Percentiles rank a stretch among this genome's conserved stretches.
These are phyloP conservation scores for Naganishia sp. DNA, from an alignment of 1,284 basidiomycete species.

Conservation along the genomic window DNA sequence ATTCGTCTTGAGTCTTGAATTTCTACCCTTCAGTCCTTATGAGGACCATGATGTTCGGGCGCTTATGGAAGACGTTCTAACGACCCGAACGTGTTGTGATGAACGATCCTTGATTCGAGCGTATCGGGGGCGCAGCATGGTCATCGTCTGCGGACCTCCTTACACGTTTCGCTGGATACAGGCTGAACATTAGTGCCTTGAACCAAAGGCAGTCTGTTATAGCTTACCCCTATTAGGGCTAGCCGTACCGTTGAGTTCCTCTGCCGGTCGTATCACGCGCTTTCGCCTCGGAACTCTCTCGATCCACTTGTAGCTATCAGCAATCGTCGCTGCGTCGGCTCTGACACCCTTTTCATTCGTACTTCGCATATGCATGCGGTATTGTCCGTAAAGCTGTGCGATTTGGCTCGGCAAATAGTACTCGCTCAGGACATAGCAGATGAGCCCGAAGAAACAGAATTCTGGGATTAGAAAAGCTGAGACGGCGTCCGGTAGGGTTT, in stretches of 20 bases:
- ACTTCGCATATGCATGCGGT: constrained; percentile 9
- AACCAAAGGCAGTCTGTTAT: neutral
- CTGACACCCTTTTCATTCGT: constrained; percentile 1
- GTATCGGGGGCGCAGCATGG: constrained; percentile 4
- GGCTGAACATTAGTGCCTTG: neutral
- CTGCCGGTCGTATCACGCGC: neutral
- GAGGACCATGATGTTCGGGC: no score
- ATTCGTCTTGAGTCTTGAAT: neutral
- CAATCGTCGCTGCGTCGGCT: neutral
- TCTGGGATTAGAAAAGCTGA: constrained; percentile 36
- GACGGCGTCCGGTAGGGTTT: neutral
- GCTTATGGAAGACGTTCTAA: neutral
- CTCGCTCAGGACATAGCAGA: constrained; percentile 44
- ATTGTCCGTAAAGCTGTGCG: constrained; percentile 33
- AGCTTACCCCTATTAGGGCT: constrained; percentile 1
- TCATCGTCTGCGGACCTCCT: constrained; percentile 3
- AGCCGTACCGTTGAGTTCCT: neutral
- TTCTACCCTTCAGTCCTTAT: no score
- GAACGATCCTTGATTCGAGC: neutral
- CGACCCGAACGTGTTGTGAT: constrained; percentile 1
- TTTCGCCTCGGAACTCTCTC: constrained; percentile 22
- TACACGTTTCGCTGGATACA: neutral
- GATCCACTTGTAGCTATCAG: constrained; percentile 17
- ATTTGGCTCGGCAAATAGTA: constrained; percentile 37
- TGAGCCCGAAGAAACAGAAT: constrained; percentile 41